Evolutionary conservation across 83 land plant genomes (phyloP), one percentile per base, ranked within the genome.

Genomic region (Larix sibirica): DNA sequence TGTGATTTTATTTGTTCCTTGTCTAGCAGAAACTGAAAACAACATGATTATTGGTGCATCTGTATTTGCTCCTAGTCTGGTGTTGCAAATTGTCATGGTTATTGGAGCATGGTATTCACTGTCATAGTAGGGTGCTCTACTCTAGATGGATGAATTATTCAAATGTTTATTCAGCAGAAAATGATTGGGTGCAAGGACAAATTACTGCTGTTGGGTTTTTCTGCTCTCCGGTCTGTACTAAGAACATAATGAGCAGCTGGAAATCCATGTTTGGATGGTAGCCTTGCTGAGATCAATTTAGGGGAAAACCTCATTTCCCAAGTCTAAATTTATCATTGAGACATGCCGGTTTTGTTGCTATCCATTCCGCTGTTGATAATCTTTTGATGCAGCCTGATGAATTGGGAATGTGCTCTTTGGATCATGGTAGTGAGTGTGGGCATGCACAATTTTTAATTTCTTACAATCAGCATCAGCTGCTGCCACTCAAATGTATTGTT

Each of bases 1-100:
- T 38, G 77, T 3, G 26, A 74, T 74, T 74, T 20, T 44, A 70
- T 44, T 44, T 74, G 58, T 23, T n/a, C 77, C 77, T 44, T 74
- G 56, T 40, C 77, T 73, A 21, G 12, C 58, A 21, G 44, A 9
- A 16, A 74, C 54, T n/a, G 47, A 40, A 74, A n/a, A 44, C 77
- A 74, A 20, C 40, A 44, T n/a, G 58, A 74, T 74, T 74, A 44
- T 44, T 44, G 77, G 77, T 13, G 24, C 77, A 18, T 12, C 23
- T 47, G 26, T 54, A 74, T 21, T 54, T 74, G 58, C 23, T 3
- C 58, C 58, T 44, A n/a, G 54, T 13, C 23, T 38, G 21, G 16
- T 14, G 23, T 40, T 21, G n/a, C 47, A 74, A 42, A 20, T 74
- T 24, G 12, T 47, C 77, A 74, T 4, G 58, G 58, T 40, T 44